Evolutionary conservation across 1,284 basidiomycete species (phyloP), one percentile per base, ranked within the genome.

Genomic region (Irpex sp.): DNA sequence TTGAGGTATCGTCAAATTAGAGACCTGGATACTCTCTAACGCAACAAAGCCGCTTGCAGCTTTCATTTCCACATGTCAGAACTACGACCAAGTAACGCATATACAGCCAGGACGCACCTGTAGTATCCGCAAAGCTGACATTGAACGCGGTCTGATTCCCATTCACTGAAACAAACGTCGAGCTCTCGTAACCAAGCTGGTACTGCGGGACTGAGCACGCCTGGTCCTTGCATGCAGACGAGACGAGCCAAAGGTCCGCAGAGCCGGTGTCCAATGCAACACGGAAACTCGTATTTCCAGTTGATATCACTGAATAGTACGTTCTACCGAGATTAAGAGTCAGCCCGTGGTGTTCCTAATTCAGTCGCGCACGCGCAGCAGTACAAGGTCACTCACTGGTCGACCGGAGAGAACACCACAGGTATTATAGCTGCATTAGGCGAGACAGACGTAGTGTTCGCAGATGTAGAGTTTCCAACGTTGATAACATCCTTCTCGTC

Each of bases 251-350:
- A 18, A 88, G 69, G 71, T 90, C 88, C 10, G 88, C 80, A 4
- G 90, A 91, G n/a, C 79, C 90, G 1, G 90, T 91, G 71, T 91
- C 89, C 48, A 91, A 73, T 0, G 82, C 82, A n/a, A 86, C 81
- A 16, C 88, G 85, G 66, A 90, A 87, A 67, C 73, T 82, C 64
- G 88, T 81, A 62, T 78, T 75, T 47, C 88, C 90, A 47, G 79
- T 74, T 62, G 80, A 72, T 55, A 90, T 76, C 51, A 88, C 72
- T 16, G 80, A 75, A 67, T 82, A 90, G 68, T 90, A 91, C 3
- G 88, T 84, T 68, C 87, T 89, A 66, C 12, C 56, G n/a, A 28
- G 68, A 48, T n/a, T 52, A 42, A 14, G 12, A 45, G 14, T 45
- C 42, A 45, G 42, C 18, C 42, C 16, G 14, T 36, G 56, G 48